A percentile compares a stretch with the other conserved stretches of the same genome.
phyloP scores from a whole-genome alignment of 768 basidiomycete species.

The Hericium erinaceus region DNA sequence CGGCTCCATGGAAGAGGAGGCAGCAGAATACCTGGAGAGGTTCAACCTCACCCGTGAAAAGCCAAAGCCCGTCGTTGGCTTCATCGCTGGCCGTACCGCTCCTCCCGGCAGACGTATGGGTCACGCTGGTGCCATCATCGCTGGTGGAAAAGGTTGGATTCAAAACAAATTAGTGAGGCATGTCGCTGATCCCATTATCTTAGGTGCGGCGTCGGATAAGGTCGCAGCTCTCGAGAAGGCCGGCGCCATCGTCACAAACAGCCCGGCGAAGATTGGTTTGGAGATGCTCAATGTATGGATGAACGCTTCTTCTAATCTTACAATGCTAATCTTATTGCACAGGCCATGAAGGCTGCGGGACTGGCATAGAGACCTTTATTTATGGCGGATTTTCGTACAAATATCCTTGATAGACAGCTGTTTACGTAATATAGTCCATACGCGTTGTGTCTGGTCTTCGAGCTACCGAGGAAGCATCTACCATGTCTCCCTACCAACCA shows the following conservation, averaged over 20 bases:
- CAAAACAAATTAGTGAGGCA: background rate
- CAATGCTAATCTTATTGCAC: conserved; percentile 5
- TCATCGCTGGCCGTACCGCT: conserved; percentile 96
- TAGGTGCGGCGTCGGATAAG: conserved; percentile 86
- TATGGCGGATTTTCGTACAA: conserved; percentile 11
- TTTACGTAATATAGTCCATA: conserved; percentile 30
- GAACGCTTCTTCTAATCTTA: conserved; percentile 2
- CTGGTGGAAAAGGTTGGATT: conserved; percentile 83
- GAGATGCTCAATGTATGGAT: conserved; percentile 79
- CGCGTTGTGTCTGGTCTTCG: background rate
- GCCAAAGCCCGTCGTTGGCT: conserved; percentile 95
- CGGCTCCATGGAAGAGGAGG: conserved; percentile 98
- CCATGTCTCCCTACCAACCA: conserved; percentile 20
- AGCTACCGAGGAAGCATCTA: conserved; percentile 4
- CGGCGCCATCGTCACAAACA: conserved; percentile 88
- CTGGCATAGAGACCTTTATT: conserved; percentile 37
- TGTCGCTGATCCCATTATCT: background rate
- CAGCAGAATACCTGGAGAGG: conserved; percentile 88
- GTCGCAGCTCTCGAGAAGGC: conserved; percentile 85
- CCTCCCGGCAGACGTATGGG: conserved; percentile 98
- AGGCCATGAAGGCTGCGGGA: conserved; percentile 78
- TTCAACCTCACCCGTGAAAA: conserved; percentile 82
- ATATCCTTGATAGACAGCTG: conserved; percentile 6
- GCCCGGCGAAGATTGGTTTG: conserved; percentile 88
- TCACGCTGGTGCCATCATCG: conserved; percentile 96